These are phyloP conservation scores for Ogataea haglerorum DNA, from an alignment of 805 yeast genomes.

Conservation along the genomic window DNA sequence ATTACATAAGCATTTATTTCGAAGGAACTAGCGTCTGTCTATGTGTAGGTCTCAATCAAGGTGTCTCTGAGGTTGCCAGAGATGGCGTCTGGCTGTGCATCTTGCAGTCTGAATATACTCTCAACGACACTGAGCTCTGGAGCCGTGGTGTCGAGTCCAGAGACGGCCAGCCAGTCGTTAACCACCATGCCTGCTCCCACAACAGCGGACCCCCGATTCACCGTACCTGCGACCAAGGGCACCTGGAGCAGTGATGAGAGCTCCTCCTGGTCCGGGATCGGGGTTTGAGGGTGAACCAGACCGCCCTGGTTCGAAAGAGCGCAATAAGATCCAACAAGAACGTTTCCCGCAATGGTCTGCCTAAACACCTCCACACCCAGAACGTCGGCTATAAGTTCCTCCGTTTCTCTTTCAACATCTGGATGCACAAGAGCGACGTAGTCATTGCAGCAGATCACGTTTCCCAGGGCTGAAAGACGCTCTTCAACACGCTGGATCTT, in stretches of 20 bases:
- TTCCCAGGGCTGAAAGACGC: constrained; percentile 93
- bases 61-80: constrained; percentile 87
- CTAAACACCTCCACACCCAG: constrained; percentile 98
- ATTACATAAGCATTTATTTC: constrained; percentile 7
- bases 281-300: constrained; percentile 95
- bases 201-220: constrained; percentile 95
- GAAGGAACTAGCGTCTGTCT: constrained; percentile 14
- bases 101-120: constrained; percentile 90
- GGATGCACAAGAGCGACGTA: constrained; percentile 99
- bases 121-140: constrained; percentile 97
- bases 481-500: constrained; percentile 98
- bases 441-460: constrained; percentile 97
- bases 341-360: constrained; percentile 98
- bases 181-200: constrained; percentile 99
- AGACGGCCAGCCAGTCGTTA: constrained; percentile 95
- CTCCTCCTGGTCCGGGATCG: constrained; percentile 97
- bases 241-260: constrained; percentile 91
- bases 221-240: constrained; percentile 97
- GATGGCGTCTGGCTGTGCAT: constrained; percentile 84
- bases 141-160: constrained; percentile 97
- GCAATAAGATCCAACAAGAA: constrained; percentile 95
- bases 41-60: constrained; percentile 86
- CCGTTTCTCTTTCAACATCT: constrained; percentile 98
- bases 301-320: constrained; percentile 96
- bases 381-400: constrained; percentile 96